Evolutionary conservation across 148 eudicot species (phyloP).

Genomic region (Talinum fruticosum): DNA sequence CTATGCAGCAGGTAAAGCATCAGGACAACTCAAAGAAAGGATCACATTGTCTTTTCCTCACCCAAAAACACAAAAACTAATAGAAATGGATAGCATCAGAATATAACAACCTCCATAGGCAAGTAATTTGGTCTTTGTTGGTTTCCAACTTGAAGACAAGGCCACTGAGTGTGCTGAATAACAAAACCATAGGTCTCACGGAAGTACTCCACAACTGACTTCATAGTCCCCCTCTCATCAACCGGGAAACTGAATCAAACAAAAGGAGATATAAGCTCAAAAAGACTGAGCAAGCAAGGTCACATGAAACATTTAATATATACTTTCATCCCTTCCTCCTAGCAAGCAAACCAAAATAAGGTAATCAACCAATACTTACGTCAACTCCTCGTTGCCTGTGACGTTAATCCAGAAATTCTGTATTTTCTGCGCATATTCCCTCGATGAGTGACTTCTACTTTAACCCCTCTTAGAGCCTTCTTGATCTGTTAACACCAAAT

Average conservation of each 20-base stretch:
- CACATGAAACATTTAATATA: neutral
- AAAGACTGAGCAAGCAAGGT: neutral
- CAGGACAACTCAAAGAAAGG: neutral
- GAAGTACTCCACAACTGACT: conserved; percentile 81
- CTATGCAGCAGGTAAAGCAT: conserved; percentile 26
- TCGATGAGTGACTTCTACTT: conserved; percentile 75
- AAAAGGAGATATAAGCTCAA: neutral
- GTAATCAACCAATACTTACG: conserved; percentile 38
- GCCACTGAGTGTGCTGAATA: conserved; percentile 73
- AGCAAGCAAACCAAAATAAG: neutral
- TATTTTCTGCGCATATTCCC: conserved; percentile 75
- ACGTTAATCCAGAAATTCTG: conserved; percentile 69
- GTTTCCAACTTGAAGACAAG: conserved; percentile 86
- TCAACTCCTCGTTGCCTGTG: conserved; percentile 74
- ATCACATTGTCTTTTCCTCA: neutral
- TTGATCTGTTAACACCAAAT: conserved; percentile 47
- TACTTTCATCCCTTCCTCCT: neutral
- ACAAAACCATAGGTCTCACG: conserved; percentile 67
- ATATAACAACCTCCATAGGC: conserved; percentile 74
- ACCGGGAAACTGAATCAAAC: conserved; percentile 57
- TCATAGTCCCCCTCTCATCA: conserved; percentile 72
- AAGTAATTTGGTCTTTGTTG: conserved; percentile 73
- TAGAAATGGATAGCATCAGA: neutral
- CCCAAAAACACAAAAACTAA: neutral
- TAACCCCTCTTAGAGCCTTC: conserved; percentile 71